These are phyloP conservation scores for Lippia alba DNA, from an alignment of 305 asterid species.

Conservation along the genomic window DNA sequence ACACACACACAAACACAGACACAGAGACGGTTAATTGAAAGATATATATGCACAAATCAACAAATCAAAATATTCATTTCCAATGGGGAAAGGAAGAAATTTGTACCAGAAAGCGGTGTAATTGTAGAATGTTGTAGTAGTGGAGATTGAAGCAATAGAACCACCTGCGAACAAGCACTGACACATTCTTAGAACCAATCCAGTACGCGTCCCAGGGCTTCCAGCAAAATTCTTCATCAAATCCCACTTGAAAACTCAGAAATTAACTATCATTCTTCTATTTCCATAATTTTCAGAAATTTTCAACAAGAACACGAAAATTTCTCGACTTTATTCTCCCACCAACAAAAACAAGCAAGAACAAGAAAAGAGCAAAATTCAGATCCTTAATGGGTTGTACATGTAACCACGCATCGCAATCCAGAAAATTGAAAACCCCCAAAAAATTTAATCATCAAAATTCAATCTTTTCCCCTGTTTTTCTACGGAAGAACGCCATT, in stretches of 20 bases:
- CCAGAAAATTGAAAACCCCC: constrained; percentile 9
- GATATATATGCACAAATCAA: no score
- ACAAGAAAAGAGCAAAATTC: not conserved
- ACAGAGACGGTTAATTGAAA: no score
- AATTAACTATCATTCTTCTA: constrained; percentile 23
- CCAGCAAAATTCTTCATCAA: constrained; percentile 60
- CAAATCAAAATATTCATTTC: not conserved
- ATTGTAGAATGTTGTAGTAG: constrained; percentile 47
- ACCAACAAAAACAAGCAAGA: not conserved
- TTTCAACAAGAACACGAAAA: not conserved
- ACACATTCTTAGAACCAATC: constrained; percentile 46
- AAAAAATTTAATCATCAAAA: constrained; percentile 12
- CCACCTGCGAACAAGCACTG: constrained; percentile 55
- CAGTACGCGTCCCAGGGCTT: constrained; percentile 55
- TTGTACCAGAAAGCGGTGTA: constrained; percentile 64
- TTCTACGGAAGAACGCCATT: not conserved
- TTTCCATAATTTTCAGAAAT: not conserved
- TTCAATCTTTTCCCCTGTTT: not conserved
- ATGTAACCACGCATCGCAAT: not conserved
- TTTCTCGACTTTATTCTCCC: not conserved
- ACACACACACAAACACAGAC: no score
- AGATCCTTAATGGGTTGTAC: constrained; percentile 14
- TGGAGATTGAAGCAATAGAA: constrained; percentile 56
- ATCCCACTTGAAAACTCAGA: constrained; percentile 11
- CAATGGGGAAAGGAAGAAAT: not conserved